Evolutionary conservation across 495 filamentous ascomycete species (phyloP).

Genomic region (Hypoxylon fuscum): DNA sequence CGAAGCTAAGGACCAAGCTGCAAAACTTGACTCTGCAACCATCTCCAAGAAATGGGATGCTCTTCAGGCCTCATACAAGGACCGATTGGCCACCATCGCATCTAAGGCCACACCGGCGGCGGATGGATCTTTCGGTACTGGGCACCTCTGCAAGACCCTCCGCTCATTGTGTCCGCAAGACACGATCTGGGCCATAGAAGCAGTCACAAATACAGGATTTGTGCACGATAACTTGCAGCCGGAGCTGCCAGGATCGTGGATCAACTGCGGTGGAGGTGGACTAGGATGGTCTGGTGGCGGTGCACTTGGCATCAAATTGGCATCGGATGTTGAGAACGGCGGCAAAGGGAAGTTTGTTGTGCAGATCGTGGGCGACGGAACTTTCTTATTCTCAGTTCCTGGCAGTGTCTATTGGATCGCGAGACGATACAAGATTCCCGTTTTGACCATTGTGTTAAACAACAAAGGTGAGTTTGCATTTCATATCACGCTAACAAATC

Average conservation of each 20-base stretch:
- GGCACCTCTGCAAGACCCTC: conserved; percentile 73
- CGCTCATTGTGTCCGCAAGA: conserved; percentile 72
- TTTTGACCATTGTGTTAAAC: conserved; percentile 91
- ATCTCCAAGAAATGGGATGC: conserved; percentile 61
- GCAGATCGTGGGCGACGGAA: conserved; percentile 93
- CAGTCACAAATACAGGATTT: conserved; percentile 82
- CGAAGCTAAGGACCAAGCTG: conserved; percentile 52
- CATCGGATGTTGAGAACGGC: conserved; percentile 68
- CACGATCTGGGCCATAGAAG: conserved; percentile 87
- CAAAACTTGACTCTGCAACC: conserved; percentile 56
- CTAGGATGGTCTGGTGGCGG: conserved; percentile 96
- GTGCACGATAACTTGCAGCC: conserved; percentile 85
- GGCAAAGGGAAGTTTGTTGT: conserved; percentile 86
- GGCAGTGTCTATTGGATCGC: conserved; percentile 94
- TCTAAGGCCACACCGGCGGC: conserved; percentile 63
- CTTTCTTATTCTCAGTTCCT: conserved; percentile 88
- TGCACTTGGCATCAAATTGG: conserved; percentile 87
- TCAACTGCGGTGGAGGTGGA: conserved; percentile 94
- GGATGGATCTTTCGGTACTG: conserved; percentile 73
- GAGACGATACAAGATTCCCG: conserved; percentile 83
- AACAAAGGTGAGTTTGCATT: conserved; percentile 72
- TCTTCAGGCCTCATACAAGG: conserved; percentile 67
- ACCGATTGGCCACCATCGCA: conserved; percentile 67
- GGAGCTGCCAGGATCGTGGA: conserved; percentile 80
- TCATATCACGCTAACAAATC: conserved; percentile 9